Percentiles rank a stretch among this genome's conserved stretches.
These are phyloP conservation scores for Aureobasidium sp. DNA, from an alignment of 2,329 filamentous ascomycete species.

Conservation along the genomic window DNA sequence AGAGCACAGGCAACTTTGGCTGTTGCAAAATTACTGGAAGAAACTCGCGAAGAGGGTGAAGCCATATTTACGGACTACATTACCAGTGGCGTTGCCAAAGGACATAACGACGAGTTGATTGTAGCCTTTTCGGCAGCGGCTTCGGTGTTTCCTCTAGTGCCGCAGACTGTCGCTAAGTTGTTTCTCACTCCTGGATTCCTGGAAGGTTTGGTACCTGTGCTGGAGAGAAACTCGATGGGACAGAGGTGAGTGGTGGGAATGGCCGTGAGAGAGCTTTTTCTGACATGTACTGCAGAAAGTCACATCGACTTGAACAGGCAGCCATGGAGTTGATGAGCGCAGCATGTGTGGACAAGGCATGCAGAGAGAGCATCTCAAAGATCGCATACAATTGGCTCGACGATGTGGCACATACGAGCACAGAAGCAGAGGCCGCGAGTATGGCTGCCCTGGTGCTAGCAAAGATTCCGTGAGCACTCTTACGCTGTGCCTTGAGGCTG, in stretches of 20 bases:
- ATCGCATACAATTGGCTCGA: slow-evolving; percentile 83
- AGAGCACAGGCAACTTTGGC: slow-evolving; percentile 76
- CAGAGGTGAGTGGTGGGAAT: slow-evolving; percentile 21
- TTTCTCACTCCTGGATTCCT: slow-evolving; percentile 89
- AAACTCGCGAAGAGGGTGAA: slow-evolving; percentile 61
- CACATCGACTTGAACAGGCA: slow-evolving; percentile 74
- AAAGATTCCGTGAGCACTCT: slow-evolving; percentile 31
- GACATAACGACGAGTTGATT: slow-evolving; percentile 80
- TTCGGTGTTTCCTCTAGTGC: slow-evolving; percentile 76
- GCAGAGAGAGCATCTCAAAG: slow-evolving; percentile 74
- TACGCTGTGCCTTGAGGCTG: no score
- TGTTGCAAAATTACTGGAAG: slow-evolving; percentile 74
- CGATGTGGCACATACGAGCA: slow-evolving; percentile 67
- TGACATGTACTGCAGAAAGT: slow-evolving; percentile 56
- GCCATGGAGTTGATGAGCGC: slow-evolving; percentile 85
- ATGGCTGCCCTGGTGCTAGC: slow-evolving; percentile 48
- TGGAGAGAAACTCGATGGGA: slow-evolving; percentile 51
- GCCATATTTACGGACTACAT: slow-evolving; percentile 62
- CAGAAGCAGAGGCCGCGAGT: slow-evolving; percentile 48
- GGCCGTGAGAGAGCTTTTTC: background rate
- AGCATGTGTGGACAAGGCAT: slow-evolving; percentile 76
- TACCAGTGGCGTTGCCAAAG: slow-evolving; percentile 59
- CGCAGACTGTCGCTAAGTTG: slow-evolving; percentile 63
- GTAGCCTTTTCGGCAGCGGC: slow-evolving; percentile 89
- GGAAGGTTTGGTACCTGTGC: slow-evolving; percentile 63